These are phyloP conservation scores for Curvularia sp. DNA, from an alignment of 2,329 filamentous ascomycete species.

Conservation along the genomic window DNA sequence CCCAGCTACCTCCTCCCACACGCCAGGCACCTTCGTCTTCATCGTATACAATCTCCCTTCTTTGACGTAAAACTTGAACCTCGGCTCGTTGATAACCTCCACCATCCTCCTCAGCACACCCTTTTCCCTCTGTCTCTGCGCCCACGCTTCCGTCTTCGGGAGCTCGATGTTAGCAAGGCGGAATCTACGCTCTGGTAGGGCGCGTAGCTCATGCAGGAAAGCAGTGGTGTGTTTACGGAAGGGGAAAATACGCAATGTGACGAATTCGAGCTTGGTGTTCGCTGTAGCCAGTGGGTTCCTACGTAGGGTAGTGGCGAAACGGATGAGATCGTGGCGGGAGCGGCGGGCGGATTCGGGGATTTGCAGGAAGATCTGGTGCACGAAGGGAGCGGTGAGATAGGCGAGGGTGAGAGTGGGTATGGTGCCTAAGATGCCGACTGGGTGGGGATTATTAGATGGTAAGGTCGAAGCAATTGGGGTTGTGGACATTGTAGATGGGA, in stretches of 20 bases:
- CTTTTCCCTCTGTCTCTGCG: constrained; percentile 30
- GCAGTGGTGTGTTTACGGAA: constrained; percentile 41
- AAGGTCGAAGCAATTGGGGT: not conserved
- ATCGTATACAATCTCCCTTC: constrained; percentile 42
- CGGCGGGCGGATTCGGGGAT: constrained; percentile 41
- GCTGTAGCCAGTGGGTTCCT: constrained; percentile 23
- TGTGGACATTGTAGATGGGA: not conserved
- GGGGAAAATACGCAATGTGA: constrained; percentile 47
- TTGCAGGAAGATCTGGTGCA: constrained; percentile 42
- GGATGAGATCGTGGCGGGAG: constrained; percentile 35
- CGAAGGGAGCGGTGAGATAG: constrained; percentile 49
- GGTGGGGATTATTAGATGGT: not conserved
- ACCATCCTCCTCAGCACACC: constrained; percentile 24
- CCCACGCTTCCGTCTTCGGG: constrained; percentile 33
- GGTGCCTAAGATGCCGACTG: constrained; percentile 41
- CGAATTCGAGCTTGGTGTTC: constrained; percentile 45
- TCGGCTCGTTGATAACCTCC: constrained; percentile 40
- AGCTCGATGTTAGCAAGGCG: constrained; percentile 47
- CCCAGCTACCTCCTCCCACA: constrained; percentile 46
- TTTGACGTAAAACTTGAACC: constrained; percentile 49
- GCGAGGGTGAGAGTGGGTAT: constrained; percentile 45
- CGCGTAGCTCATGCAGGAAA: constrained; percentile 44
- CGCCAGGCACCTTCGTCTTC: constrained; percentile 44
- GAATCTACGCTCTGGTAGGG: constrained; percentile 34
- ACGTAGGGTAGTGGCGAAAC: constrained; percentile 32